A percentile compares a stretch with the other conserved stretches of the same genome.
Evolutionary conservation across 352 stramenopile genomes (phyloP).

Genomic region (Pythium insidiosum): DNA sequence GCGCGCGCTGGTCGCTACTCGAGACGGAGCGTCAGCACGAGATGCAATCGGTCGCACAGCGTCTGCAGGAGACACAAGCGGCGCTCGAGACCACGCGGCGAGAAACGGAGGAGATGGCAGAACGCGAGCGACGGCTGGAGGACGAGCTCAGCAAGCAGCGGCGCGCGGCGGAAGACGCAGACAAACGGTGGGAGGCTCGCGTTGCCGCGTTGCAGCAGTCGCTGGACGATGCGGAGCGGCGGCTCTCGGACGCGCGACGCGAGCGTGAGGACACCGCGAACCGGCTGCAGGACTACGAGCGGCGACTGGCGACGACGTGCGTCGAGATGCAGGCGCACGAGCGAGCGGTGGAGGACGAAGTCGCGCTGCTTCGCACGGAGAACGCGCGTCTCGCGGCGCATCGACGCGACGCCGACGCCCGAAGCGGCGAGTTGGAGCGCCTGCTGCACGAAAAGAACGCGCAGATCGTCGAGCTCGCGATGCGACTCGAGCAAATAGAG

Average conservation of each 20-base stretch:
- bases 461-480: constrained; percentile 35
- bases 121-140: too few species aligned
- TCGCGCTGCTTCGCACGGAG: constrained; percentile 29
- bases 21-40: too few species aligned
- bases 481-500: constrained; percentile 15
- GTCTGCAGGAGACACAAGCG: too few species aligned
- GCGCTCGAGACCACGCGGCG: too few species aligned
- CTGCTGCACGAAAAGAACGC: constrained; percentile 70
- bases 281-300: constrained; percentile 67
- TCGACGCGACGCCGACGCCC: constrained; percentile 38
- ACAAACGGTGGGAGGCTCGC: neutral
- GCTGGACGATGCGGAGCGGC: constrained; percentile 14
- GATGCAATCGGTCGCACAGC: too few species aligned
- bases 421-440: constrained; percentile 42
- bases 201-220: neutral
- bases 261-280: constrained; percentile 60
- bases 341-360: constrained; percentile 45
- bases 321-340: constrained; percentile 67
- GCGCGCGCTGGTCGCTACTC: too few species aligned
- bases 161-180: constrained; percentile 22
- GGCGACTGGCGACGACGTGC: constrained; percentile 56
- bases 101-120: too few species aligned
- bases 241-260: constrained; percentile 35
- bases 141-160: too few species aligned
- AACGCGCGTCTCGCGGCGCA: constrained; percentile 21